Base-by-base conservation (phyloP, 2,329 filamentous ascomycete species). In the Fusarium sulawesiense region DNA sequence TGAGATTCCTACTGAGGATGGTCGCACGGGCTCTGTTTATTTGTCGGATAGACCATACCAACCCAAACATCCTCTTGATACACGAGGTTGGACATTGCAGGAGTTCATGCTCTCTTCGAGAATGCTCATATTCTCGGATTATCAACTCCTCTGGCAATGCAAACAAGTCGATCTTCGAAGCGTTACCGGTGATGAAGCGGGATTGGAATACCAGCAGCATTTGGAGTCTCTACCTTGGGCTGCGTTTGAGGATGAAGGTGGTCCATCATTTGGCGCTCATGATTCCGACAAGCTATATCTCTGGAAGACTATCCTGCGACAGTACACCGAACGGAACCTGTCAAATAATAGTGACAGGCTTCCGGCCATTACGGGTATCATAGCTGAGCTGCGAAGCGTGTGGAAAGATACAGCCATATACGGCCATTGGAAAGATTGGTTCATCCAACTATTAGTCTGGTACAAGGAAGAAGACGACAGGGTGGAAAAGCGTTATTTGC, bases 171-270 rank as follows among this genome's bases (percentile, higher is more conserved):
- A 59, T 0, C 10, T 64, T 0, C 61, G 30, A 7, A 64, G 61
- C 0, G 61, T 64, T 0, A 58, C 60, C 0, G 61, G 60, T 1
- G 4, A 50, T 0, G 7, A 41, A 0, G 2, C 0, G 0, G 61
- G 61, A 0, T 3, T 64, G 6, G 51, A 30, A 4, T 64, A 64
- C 0, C 61, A 41, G 0, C 61, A 64, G 0, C 7, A 7, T 9
- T 5, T 50, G 0, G 60, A 64, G 3, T 58, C 60, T 9, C 4
- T 64, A 0, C 60, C 60, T 0, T 64, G 61, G 61, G 7, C 45
- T 0, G 32, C 61, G 0, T 64, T 64, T 5, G 25, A 46, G 0
- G 37, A 64, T 0, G 25, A 21, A 0, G 30, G 25, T 0, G 60
- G 63, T 0, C 37, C 60, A 0, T 58, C 40, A 0, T 64, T n/a